Conservation (phyloP, 345 rosid genomes). For the Citrus inodora region DNA sequence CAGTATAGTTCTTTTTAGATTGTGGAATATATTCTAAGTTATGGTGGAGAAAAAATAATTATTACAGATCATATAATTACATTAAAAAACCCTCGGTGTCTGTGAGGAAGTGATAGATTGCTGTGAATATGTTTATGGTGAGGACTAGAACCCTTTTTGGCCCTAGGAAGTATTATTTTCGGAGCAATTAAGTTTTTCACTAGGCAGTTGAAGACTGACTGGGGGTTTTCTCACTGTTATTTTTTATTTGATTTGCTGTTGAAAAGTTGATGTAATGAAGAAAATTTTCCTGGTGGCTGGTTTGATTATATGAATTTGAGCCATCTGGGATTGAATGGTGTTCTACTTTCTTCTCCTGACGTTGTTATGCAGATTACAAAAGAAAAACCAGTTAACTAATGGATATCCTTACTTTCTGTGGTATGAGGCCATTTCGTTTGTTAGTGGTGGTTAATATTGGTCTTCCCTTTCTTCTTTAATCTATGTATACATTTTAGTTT, state of each 20-base stretch:
- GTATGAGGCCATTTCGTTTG: background rate
- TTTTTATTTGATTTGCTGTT: background rate
- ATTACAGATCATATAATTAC: background rate
- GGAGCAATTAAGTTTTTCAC: background rate
- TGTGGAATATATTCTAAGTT: background rate
- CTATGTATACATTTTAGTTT: background rate
- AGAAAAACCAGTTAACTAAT: background rate
- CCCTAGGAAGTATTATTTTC: background rate
- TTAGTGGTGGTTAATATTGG: background rate
- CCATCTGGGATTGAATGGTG: background rate
- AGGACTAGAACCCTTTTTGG: background rate
- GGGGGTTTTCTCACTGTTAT: background rate
- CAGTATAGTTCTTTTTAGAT: background rate
- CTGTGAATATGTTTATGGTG: background rate
- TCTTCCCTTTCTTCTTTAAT: background rate
- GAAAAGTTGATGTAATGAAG: background rate
- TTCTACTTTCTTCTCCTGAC: background rate
- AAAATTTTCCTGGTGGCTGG: background rate
- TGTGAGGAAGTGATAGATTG: background rate
- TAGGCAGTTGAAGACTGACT: background rate
- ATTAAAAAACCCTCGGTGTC: background rate
- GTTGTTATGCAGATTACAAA: background rate
- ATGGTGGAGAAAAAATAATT: background rate
- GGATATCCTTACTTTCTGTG: background rate
- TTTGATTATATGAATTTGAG: background rate